These are phyloP conservation scores for Xerocomus potaroensis DNA, from an alignment of 768 basidiomycete genomes.

Conservation along the genomic window DNA sequence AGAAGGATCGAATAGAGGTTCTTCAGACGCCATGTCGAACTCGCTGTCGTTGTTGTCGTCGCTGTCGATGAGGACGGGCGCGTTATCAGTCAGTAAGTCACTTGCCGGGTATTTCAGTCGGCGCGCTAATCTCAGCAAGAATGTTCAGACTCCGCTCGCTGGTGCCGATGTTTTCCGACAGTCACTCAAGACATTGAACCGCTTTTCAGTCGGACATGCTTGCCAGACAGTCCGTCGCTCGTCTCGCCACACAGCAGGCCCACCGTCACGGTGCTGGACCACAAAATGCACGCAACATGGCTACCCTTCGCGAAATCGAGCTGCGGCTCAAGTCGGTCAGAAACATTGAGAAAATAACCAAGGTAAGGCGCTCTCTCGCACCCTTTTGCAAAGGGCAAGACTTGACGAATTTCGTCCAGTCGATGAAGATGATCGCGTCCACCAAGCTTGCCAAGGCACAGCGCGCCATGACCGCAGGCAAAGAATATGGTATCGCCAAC, in stretches of 20 bases:
- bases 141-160: slow-evolving; percentile 24
- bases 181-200: background rate
- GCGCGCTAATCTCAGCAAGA: slow-evolving; percentile 19
- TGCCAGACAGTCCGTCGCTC: slow-evolving; percentile 45
- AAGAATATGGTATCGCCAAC: slow-evolving; percentile 90
- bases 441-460: slow-evolving; percentile 95
- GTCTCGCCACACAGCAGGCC: slow-evolving; percentile 38
- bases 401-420: slow-evolving; percentile 41
- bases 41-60: slow-evolving; percentile 12
- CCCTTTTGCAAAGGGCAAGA: background rate
- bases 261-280: slow-evolving; percentile 36
- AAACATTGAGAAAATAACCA: slow-evolving; percentile 99
- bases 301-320: slow-evolving; percentile 97
- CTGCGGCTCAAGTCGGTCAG: slow-evolving; percentile 91
- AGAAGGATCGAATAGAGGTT: slow-evolving; percentile 79
- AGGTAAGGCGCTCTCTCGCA: slow-evolving; percentile 48
- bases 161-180: slow-evolving; percentile 37
- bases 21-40: slow-evolving; percentile 52
- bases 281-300: slow-evolving; percentile 78
- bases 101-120: slow-evolving; percentile 27
- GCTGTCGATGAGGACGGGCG: slow-evolving; percentile 15
- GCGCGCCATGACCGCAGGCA: slow-evolving; percentile 87
- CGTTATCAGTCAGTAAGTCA: slow-evolving; percentile 9
- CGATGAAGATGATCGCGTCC: slow-evolving; percentile 99
- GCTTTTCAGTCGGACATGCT: slow-evolving; percentile 37